Percentiles rank a stretch among this genome's conserved stretches.
These are phyloP conservation scores for Corymbia calophylla DNA, from an alignment of 441 rosid species.

Conservation along the genomic window DNA sequence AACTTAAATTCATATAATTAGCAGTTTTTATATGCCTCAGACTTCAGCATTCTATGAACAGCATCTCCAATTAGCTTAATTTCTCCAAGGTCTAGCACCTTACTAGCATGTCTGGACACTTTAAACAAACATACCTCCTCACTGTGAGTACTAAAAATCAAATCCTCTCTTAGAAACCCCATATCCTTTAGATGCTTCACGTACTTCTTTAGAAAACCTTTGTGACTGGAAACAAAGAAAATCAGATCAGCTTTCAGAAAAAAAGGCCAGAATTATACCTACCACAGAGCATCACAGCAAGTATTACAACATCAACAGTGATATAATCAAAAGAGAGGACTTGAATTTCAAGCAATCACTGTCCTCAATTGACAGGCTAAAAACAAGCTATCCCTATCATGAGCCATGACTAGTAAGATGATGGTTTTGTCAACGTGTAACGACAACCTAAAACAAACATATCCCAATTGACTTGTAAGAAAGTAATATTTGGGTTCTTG, in stretches of 20 bases:
- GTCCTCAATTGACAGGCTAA: background rate
- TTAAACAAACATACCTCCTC: conserved; percentile 53
- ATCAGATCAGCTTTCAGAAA: background rate
- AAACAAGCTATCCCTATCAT: background rate
- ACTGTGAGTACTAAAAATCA: conserved; percentile 75
- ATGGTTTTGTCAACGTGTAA: background rate
- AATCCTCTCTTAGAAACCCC: conserved; percentile 76
- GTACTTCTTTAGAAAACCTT: conserved; percentile 65
- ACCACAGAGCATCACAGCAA: background rate
- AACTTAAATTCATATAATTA: background rate
- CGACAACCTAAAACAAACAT: background rate
- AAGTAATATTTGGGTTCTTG: background rate
- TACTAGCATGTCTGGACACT: background rate
- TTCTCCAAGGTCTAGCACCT: background rate
- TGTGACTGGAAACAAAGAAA: conserved; percentile 48
- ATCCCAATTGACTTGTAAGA: background rate
- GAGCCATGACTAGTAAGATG: background rate
- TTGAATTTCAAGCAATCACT: background rate
- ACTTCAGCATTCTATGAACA: background rate
- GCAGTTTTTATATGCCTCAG: background rate
- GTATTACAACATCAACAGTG: background rate
- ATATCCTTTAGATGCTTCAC: conserved; percentile 70
- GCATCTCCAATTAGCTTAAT: background rate
- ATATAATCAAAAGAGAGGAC: background rate
- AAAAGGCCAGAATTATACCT: background rate